These are phyloP conservation scores for Ilyonectria robusta DNA, from an alignment of 2,329 filamentous ascomycete genomes.

Conservation along the genomic window DNA sequence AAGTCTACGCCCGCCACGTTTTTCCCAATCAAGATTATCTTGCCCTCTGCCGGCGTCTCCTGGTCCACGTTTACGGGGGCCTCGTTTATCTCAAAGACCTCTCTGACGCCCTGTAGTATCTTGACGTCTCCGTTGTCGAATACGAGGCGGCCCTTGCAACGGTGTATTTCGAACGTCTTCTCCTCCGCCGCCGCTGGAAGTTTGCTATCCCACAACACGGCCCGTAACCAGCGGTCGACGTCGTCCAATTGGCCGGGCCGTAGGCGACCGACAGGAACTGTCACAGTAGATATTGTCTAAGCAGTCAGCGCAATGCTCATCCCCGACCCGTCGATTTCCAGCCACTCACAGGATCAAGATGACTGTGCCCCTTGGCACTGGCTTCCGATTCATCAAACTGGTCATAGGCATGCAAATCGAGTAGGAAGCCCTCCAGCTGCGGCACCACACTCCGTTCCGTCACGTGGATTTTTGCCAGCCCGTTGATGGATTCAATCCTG, in stretches of 20 bases:
- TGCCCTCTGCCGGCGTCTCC: constrained; percentile 59
- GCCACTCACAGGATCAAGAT: constrained; percentile 83
- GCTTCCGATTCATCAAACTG: constrained; percentile 81
- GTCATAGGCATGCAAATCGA: constrained; percentile 95
- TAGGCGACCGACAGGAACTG: constrained; percentile 77
- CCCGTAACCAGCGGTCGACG: constrained; percentile 87
- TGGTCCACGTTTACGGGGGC: constrained; percentile 55
- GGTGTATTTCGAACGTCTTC: constrained; percentile 82
- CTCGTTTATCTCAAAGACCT: constrained; percentile 93
- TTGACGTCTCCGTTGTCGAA: constrained; percentile 76
- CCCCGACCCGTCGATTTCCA: constrained; percentile 17
- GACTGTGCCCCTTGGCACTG: constrained; percentile 84
- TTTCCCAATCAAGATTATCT: constrained; percentile 76
- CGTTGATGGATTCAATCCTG: constrained; percentile 88
- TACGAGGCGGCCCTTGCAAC: constrained; percentile 85
- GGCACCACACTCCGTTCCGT: constrained; percentile 87
- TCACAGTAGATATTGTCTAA: constrained; percentile 87
- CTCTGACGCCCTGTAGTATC: constrained; percentile 91
- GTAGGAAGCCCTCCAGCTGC: constrained; percentile 84
- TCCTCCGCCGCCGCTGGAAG: constrained; percentile 63
- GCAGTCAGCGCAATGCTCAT: constrained; percentile 31
- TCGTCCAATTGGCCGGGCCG: constrained; percentile 67
- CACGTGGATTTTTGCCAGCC: constrained; percentile 85
- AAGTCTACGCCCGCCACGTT: constrained; percentile 67
- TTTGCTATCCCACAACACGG: constrained; percentile 84